Evolutionary conservation across 176 grass and related monocot species (phyloP), one percentile per base, ranked within the genome.

Genomic region (Aechmea fasciata): DNA sequence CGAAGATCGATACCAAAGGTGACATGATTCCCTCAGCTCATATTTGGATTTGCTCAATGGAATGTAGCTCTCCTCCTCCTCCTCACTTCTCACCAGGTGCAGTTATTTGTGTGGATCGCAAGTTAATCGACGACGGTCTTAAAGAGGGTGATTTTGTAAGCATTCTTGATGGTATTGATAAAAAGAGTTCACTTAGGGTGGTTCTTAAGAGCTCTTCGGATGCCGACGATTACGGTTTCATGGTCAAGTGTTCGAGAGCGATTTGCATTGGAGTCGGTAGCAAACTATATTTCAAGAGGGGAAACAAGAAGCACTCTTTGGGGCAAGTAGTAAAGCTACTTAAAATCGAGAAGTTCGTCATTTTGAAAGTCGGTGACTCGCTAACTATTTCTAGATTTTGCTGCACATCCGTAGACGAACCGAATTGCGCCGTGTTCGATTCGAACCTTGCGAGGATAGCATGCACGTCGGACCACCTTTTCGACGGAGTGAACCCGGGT

Each of bases 301-400:
- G 51, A 49, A 54, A 66, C 13, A 52, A 28, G 25, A 75, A 67
- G 22, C 22, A 11, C 17, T 66, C 25, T 13, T 3, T 13, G 33
- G 49, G 73, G 3, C 3, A 12, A 54, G 73, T 75, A 67, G 23
- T 75, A 19, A 75, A 75, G 24, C 20, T 75, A 64, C 63, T 50
- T 19, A 9, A 14, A n/a, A 10, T 13, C 17, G 73, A 67, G 6
- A 49, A 75, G 15, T 75, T 53, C 13, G 47, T 66, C 8, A 47
- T 65, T 9, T 10, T 75, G 23, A 75, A 52, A 29, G 23, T 66
- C 9, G 73, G 73, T 12, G 63, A 67, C 20, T 75, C 54, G 63
- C 73, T 75, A 23, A 67, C 63, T 13, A 66, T 75, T 5, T 53
- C 25, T 19, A 75, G 64, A 55, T 11, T 33, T 66, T 52, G 48